phyloP scores from a whole-genome alignment of 495 filamentous ascomycete genomes.

The Xylaria venustula region DNA sequence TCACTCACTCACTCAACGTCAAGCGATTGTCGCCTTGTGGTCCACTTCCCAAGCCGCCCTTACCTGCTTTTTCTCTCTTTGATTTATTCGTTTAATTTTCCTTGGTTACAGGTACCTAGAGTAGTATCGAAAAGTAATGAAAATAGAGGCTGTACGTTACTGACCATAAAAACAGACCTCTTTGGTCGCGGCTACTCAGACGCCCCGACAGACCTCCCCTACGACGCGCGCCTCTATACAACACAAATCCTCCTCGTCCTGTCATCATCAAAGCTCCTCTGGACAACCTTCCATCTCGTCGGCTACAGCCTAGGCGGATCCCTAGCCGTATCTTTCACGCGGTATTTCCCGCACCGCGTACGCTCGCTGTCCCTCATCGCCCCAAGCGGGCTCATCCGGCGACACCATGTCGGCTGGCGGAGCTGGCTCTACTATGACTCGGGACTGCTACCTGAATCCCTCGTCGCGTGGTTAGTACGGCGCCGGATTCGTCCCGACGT shows the following conservation, averaged over 20 bases:
- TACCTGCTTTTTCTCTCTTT: too few species aligned
- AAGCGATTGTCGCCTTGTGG: too few species aligned
- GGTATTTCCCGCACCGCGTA: conserved; percentile 66
- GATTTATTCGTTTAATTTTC: too few species aligned
- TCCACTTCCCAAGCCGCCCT: too few species aligned
- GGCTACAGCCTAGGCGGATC: conserved; percentile 88
- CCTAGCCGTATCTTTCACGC: conserved; percentile 71
- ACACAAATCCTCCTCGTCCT: conserved; percentile 72
- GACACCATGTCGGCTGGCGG: conserved; percentile 58
- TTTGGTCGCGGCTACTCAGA: conserved; percentile 81
- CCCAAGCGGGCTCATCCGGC: conserved; percentile 68
- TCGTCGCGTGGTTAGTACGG: conserved; percentile 54
- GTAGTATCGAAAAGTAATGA: too few species aligned
- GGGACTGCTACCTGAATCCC: conserved; percentile 56
- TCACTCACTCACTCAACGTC: too few species aligned
- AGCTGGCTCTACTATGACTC: conserved; percentile 61
- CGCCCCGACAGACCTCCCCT: conserved; percentile 61
- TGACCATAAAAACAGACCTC: conserved; percentile 46
- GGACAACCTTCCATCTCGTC: conserved; percentile 70
- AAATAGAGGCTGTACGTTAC: too few species aligned
- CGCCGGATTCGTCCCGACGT: conserved; percentile 46
- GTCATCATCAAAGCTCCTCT: conserved; percentile 65
- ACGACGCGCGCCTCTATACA: conserved; percentile 72
- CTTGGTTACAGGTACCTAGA: too few species aligned
- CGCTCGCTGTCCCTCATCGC: conserved; percentile 70